Conservation (phyloP, 371 early-diverging fungal genomes). For the Mortierella sp. region DNA sequence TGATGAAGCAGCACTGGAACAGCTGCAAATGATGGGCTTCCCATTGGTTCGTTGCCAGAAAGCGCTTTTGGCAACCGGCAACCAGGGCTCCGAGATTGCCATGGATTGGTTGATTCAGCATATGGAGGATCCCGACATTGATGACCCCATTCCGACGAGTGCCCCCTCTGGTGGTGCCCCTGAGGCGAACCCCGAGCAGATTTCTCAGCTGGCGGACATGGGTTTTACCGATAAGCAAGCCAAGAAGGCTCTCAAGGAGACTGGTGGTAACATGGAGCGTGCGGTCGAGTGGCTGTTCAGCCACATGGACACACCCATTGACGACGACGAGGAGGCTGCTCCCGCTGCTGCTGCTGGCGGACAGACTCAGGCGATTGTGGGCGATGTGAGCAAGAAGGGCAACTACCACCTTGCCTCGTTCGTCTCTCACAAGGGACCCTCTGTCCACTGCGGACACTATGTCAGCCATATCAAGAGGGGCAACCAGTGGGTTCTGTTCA, state of each 20-base stretch:
- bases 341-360: slow-evolving; percentile 16
- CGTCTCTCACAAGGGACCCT: slow-evolving; percentile 97
- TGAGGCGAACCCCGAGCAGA: slow-evolving; percentile 62
- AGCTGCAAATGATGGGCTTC: slow-evolving; percentile 93
- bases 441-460: slow-evolving; percentile 97
- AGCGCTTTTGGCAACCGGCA: slow-evolving; percentile 86
- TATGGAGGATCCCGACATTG: slow-evolving; percentile 91
- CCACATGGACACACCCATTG: slow-evolving; percentile 81
- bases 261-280: slow-evolving; percentile 88
- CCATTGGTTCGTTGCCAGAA: slow-evolving; percentile 85
- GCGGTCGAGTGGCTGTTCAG: slow-evolving; percentile 97
- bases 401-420: slow-evolving; percentile 84
- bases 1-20: slow-evolving; percentile 76
- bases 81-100: slow-evolving; percentile 87
- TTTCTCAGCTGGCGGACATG: slow-evolving; percentile 86
- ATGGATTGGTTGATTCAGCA: slow-evolving; percentile 97
- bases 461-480: slow-evolving; percentile 87
- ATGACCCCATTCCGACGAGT: slow-evolving; percentile 43
- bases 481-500: slow-evolving; percentile 89
- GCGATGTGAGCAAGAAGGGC: slow-evolving; percentile 66
- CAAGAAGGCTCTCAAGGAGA: slow-evolving; percentile 84
- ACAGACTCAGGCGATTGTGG: slow-evolving; percentile 17
- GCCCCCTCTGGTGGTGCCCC: slow-evolving; percentile 41
- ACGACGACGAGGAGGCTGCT: slow-evolving; percentile 42
- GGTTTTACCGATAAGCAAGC: slow-evolving; percentile 91